Percentiles rank a stretch among this genome's conserved stretches.
phyloP scores from a whole-genome alignment of 2,329 filamentous ascomycete species.

The Graphilbum sp. region DNA sequence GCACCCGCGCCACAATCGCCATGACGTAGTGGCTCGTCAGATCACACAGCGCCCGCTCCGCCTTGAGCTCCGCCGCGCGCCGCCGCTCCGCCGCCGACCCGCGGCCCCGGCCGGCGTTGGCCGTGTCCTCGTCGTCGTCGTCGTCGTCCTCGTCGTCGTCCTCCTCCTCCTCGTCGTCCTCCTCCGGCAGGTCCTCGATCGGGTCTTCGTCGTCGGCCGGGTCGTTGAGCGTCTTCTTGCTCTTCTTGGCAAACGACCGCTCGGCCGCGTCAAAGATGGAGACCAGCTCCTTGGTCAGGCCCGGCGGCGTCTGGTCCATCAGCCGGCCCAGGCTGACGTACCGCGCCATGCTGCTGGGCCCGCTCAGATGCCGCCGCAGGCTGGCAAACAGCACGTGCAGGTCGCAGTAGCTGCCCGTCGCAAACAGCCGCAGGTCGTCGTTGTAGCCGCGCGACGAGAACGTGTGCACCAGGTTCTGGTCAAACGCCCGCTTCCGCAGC shows the following conservation, averaged over 20 bases:
- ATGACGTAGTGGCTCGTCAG: slow-evolving; percentile 74
- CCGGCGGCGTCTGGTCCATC: slow-evolving; percentile 50
- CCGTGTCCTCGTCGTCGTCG: slow-evolving; percentile 23
- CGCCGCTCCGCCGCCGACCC: slow-evolving; percentile 41
- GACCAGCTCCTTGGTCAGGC: slow-evolving; percentile 50
- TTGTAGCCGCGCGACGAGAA: slow-evolving; percentile 52
- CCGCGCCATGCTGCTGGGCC: slow-evolving; percentile 25
- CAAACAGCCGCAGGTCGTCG: slow-evolving; percentile 62
- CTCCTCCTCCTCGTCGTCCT: slow-evolving; percentile 37
- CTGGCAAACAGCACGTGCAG: slow-evolving; percentile 65
- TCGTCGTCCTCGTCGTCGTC: slow-evolving; percentile 52
- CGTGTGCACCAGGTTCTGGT: slow-evolving; percentile 47
- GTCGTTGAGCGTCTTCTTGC: slow-evolving; percentile 43
- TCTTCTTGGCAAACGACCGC: slow-evolving; percentile 57
- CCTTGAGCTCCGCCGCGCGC: slow-evolving; percentile 50
- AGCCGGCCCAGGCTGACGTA: slow-evolving; percentile 41
- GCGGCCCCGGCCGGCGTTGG: no score
- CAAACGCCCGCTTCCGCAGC: slow-evolving; percentile 37
- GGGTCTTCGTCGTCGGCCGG: slow-evolving; percentile 60
- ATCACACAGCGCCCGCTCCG: slow-evolving; percentile 76
- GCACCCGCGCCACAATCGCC: slow-evolving; percentile 55
- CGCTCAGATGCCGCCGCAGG: slow-evolving; percentile 39
- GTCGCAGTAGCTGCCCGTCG: slow-evolving; percentile 66
- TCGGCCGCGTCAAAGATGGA: slow-evolving; percentile 66
- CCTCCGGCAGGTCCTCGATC: slow-evolving; percentile 44